Conservation (phyloP, 1,139 yeast genomes). For the Kluyveromyces marxianus region DNA sequence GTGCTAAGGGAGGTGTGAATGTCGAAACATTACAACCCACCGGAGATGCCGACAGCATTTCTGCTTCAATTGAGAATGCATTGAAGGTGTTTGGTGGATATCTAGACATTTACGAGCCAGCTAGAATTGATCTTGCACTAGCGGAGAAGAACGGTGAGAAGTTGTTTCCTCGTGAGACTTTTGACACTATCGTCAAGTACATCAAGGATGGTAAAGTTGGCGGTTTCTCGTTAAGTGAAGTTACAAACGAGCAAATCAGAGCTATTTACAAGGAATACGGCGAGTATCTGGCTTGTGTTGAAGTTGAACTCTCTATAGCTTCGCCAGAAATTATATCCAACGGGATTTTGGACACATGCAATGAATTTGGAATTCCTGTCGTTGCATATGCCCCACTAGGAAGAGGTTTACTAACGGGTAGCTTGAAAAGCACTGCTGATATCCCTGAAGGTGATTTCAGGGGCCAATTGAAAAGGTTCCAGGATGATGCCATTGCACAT, state of each 20-base stretch:
- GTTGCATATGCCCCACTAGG: constrained; percentile 79
- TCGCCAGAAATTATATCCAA: constrained; percentile 50
- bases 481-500: constrained; percentile 44
- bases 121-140: constrained; percentile 53
- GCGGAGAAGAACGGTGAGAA: constrained; percentile 18
- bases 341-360: constrained; percentile 51
- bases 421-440: constrained; percentile 38
- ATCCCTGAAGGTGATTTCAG: constrained; percentile 52
- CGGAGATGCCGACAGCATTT: constrained; percentile 43
- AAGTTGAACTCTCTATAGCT: constrained; percentile 66
- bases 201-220: constrained; percentile 51
- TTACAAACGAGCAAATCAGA: constrained; percentile 48
- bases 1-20: constrained; percentile 60
- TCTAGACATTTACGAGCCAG: constrained; percentile 57
- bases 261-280: constrained; percentile 42
- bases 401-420: constrained; percentile 70
- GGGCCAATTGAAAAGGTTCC: constrained; percentile 48
- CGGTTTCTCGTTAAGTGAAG: constrained; percentile 69
- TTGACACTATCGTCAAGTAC: constrained; percentile 43
- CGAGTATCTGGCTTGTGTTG: constrained; percentile 57
- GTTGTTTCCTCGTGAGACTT: constrained; percentile 34
- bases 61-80: constrained; percentile 44
- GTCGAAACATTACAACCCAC: constrained; percentile 36
- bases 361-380: constrained; percentile 55
- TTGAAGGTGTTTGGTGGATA: constrained; percentile 39